These are phyloP conservation scores for Nigrospora osmanthi DNA, from an alignment of 2,329 filamentous ascomycete genomes.

Conservation along the genomic window DNA sequence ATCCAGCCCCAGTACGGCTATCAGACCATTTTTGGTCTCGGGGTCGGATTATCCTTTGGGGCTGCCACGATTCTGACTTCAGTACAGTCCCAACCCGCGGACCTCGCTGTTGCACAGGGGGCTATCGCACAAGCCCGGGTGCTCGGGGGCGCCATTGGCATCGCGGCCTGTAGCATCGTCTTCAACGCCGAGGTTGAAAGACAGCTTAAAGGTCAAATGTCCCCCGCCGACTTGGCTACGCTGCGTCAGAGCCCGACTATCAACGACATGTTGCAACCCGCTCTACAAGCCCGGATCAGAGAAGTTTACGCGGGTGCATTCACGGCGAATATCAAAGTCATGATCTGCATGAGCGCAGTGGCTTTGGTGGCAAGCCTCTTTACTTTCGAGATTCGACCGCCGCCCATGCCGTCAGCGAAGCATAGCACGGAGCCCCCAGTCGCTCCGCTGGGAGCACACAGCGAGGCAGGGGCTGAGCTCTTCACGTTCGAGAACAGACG, in stretches of 20 bases:
- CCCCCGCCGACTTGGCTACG: slow-evolving; percentile 26
- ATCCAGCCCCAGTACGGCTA: slow-evolving; percentile 42
- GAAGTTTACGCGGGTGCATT: slow-evolving; percentile 38
- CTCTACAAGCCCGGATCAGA: slow-evolving; percentile 25
- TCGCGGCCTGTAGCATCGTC: slow-evolving; percentile 51
- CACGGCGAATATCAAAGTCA: slow-evolving; percentile 34
- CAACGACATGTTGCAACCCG: slow-evolving; percentile 22
- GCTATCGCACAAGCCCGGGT: slow-evolving; percentile 53
- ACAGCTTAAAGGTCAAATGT: slow-evolving; percentile 27
- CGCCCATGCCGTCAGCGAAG: slow-evolving; percentile 14
- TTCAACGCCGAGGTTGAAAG: slow-evolving; percentile 38
- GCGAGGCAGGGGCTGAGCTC: slow-evolving; percentile 23
- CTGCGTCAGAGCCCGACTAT: slow-evolving; percentile 37
- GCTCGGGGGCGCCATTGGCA: slow-evolving; percentile 50
- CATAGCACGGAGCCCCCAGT: slow-evolving; percentile 15
- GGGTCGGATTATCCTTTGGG: slow-evolving; percentile 50
- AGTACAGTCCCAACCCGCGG: slow-evolving; percentile 37
- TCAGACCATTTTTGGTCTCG: slow-evolving; percentile 49
- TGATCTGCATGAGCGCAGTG: slow-evolving; percentile 33
- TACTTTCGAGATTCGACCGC: slow-evolving; percentile 34
- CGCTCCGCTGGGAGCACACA: slow-evolving; percentile 10
- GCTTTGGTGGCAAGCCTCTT: slow-evolving; percentile 36
- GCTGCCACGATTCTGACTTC: slow-evolving; percentile 50
- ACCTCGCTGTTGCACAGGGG: slow-evolving; percentile 51
- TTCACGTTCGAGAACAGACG: slow-evolving; percentile 36